Evolutionary conservation across 1,284 basidiomycete species (phyloP).

Genomic region (Schizopora paradoxa): DNA sequence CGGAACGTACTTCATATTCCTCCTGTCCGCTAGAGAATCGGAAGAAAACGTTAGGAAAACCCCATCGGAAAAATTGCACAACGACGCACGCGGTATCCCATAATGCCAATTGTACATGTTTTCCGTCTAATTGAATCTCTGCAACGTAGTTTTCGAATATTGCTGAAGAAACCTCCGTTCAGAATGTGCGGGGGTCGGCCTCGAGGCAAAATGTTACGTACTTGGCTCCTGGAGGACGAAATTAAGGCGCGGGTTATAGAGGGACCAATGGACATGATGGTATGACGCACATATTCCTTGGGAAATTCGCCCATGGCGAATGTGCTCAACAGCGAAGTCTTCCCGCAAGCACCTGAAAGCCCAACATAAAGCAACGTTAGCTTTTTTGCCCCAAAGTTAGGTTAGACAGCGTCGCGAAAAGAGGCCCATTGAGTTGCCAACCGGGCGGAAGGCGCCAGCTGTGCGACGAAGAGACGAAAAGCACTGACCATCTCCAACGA

Average conservation of each 20-base stretch:
- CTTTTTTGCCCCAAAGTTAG: background rate
- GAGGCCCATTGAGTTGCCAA: background rate
- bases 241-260: constrained; percentile 10
- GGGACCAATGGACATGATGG: constrained; percentile 13
- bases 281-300: constrained; percentile 80
- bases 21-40: constrained; percentile 69
- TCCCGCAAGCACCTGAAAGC: constrained; percentile 74
- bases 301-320: constrained; percentile 97
- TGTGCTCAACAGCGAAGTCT: constrained; percentile 80
- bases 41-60: constrained; percentile 9
- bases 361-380: background rate
- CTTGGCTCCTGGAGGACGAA: background rate
- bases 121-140: constrained; percentile 94
- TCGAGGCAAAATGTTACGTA: background rate
- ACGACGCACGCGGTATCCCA: constrained; percentile 94
- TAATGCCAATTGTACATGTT: constrained; percentile 90
- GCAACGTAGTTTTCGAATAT: constrained; percentile 99
- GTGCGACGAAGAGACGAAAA: constrained; percentile 1
- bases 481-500: constrained; percentile 79
- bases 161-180: constrained; percentile 42
- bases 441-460: background rate
- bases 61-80: constrained; percentile 14
- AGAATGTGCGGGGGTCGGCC: too few species aligned
- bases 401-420: background rate
- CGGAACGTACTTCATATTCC: constrained; percentile 75